A percentile compares a stretch with the other conserved stretches of the same genome.
Evolutionary conservation across 2,329 filamentous ascomycete genomes (phyloP).

Genomic region (Aspergillus sp.): DNA sequence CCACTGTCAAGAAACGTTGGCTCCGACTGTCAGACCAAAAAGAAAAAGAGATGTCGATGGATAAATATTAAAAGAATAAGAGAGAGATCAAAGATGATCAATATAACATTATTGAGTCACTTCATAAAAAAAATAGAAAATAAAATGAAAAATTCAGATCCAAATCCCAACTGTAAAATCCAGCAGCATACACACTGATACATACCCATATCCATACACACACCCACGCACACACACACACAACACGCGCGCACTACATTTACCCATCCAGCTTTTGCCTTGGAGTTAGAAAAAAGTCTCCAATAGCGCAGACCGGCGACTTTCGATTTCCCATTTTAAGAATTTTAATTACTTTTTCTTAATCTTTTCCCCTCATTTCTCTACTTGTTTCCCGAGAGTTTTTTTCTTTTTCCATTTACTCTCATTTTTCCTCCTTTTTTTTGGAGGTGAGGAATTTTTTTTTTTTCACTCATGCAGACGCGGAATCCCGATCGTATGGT

Average conservation of each 20-base stretch:
- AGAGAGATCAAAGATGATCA: neutral
- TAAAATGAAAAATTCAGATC: neutral
- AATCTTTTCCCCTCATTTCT: neutral
- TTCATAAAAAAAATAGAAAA: too few species aligned
- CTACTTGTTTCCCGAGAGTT: neutral
- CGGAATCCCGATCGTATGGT: conserved; percentile 30
- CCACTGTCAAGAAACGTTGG: too few species aligned
- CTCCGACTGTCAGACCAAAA: neutral
- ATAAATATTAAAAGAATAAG: neutral
- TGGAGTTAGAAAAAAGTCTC: neutral
- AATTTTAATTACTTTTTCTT: neutral
- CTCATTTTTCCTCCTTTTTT: neutral
- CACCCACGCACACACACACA: neutral
- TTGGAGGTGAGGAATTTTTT: neutral
- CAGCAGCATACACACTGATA: neutral
- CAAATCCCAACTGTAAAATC: neutral
- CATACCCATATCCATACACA: neutral
- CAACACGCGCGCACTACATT: neutral
- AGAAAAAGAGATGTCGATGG: neutral
- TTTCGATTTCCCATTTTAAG: neutral
- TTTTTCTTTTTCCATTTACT: neutral
- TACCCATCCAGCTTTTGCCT: neutral
- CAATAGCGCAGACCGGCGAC: conserved; percentile 9
- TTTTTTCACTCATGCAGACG: conserved; percentile 14
- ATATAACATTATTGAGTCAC: neutral